Conservation (phyloP, 148 eudicot genomes). For the Bassia scoparia region DNA sequence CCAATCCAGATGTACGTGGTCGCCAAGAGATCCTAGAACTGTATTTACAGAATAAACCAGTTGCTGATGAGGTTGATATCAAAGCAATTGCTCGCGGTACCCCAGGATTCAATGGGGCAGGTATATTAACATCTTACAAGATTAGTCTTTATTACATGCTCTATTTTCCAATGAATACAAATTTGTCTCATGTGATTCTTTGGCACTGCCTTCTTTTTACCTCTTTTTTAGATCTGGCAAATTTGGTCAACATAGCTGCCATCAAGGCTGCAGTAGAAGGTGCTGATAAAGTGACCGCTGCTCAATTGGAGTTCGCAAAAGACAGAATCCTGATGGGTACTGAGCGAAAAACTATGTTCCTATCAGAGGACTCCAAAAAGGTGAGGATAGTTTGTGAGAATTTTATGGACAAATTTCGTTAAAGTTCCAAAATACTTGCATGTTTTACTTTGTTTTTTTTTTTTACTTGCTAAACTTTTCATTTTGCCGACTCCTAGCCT, state of each 20-base stretch:
- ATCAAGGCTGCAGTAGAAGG: conserved; percentile 98
- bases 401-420: background rate
- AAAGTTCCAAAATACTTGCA: background rate
- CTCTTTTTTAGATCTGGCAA: conserved; percentile 66
- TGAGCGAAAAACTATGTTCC: conserved; percentile 81
- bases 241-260: conserved; percentile 95
- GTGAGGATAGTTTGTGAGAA: conserved; percentile 31
- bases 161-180: background rate
- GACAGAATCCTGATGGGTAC: conserved; percentile 98
- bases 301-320: conserved; percentile 87
- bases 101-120: conserved; percentile 99
- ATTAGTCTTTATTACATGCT: background rate
- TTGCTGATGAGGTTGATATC: conserved; percentile 73
- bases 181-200: background rate
- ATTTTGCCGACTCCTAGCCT: too few relatives aligned
- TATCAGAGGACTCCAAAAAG: conserved; percentile 91
- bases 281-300: conserved; percentile 63
- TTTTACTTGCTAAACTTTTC: too few relatives aligned
- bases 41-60: conserved; percentile 84
- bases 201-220: conserved; percentile 9
- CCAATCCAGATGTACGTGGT: conserved; percentile 93
- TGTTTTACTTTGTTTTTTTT: too few relatives aligned
- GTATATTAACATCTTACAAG: conserved; percentile 23
- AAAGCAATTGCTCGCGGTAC: conserved; percentile 93
- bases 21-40: conserved; percentile 90